phyloP scores from a whole-genome alignment of 306 rosid species.

The Quillaja saponaria region DNA sequence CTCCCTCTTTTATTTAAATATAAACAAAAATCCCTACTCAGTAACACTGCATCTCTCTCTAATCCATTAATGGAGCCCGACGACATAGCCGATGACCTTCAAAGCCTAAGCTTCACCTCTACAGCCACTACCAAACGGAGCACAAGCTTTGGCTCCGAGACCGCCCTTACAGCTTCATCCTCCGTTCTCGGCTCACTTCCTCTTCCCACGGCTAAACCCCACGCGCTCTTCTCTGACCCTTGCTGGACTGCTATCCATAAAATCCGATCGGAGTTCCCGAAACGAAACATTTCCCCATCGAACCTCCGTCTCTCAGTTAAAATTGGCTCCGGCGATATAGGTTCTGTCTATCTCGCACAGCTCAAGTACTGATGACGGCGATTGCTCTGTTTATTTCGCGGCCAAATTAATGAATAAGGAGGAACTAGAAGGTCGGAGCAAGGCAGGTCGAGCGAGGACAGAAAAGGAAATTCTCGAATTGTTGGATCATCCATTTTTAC shows the following conservation, averaged over 20 bases:
- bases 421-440: constrained; percentile 64
- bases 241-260: constrained; percentile 64
- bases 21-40: constrained; percentile 3
- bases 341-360: constrained; percentile 67
- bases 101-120: constrained; percentile 74
- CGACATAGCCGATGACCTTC: constrained; percentile 78
- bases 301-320: constrained; percentile 67
- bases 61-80: constrained; percentile 65
- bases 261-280: constrained; percentile 67
- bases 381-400: constrained; percentile 48
- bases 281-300: constrained; percentile 51
- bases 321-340: constrained; percentile 80
- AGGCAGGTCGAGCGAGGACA: constrained; percentile 77
- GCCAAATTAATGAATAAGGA: constrained; percentile 90
- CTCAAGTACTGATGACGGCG: constrained; percentile 37
- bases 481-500: constrained; percentile 74
- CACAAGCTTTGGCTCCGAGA: constrained; percentile 70
- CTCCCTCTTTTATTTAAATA: background rate
- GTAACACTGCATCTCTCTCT: background rate
- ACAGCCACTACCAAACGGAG: constrained; percentile 62
- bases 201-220: constrained; percentile 39
- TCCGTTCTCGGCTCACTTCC: constrained; percentile 40
- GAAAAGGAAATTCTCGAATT: constrained; percentile 69
- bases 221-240: constrained; percentile 68
- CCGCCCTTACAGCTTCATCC: constrained; percentile 58